Evolutionary conservation across 2,329 filamentous ascomycete genomes (phyloP).

Genomic region (Shiraia bambusicola): DNA sequence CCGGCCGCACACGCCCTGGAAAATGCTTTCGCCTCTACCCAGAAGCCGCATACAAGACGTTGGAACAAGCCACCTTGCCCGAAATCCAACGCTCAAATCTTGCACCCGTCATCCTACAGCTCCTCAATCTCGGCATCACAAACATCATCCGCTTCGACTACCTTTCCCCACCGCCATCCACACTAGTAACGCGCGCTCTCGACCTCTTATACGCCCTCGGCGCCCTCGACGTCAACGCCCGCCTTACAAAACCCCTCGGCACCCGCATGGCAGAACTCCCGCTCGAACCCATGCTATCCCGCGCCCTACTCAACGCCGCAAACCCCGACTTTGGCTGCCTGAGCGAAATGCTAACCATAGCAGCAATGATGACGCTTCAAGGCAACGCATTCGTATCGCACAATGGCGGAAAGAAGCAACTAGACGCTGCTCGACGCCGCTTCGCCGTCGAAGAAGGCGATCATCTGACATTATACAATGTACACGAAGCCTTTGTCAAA

Average conservation of each 20-base stretch:
- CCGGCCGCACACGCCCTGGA: conserved; percentile 82
- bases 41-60: conserved; percentile 65
- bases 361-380: conserved; percentile 88
- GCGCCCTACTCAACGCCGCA: conserved; percentile 74
- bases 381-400: conserved; percentile 81
- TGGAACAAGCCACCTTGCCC: conserved; percentile 75
- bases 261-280: conserved; percentile 89
- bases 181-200: conserved; percentile 80
- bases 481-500: conserved; percentile 85
- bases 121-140: conserved; percentile 93
- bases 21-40: conserved; percentile 96
- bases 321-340: conserved; percentile 68
- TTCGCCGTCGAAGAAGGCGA: conserved; percentile 95
- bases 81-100: conserved; percentile 93
- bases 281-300: conserved; percentile 94
- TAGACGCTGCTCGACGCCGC: conserved; percentile 72
- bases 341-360: conserved; percentile 84
- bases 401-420: conserved; percentile 72
- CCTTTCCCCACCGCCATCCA: conserved; percentile 78
- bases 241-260: conserved; percentile 85
- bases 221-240: conserved; percentile 84
- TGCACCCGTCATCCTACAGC: conserved; percentile 81
- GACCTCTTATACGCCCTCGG: conserved; percentile 86
- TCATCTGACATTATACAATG: conserved; percentile 87
- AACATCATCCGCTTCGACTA: conserved; percentile 92